A percentile compares a stretch with the other conserved stretches of the same genome.
These are phyloP conservation scores for Lachancea nothofagi DNA, from an alignment of 805 yeast genomes.

Conservation along the genomic window DNA sequence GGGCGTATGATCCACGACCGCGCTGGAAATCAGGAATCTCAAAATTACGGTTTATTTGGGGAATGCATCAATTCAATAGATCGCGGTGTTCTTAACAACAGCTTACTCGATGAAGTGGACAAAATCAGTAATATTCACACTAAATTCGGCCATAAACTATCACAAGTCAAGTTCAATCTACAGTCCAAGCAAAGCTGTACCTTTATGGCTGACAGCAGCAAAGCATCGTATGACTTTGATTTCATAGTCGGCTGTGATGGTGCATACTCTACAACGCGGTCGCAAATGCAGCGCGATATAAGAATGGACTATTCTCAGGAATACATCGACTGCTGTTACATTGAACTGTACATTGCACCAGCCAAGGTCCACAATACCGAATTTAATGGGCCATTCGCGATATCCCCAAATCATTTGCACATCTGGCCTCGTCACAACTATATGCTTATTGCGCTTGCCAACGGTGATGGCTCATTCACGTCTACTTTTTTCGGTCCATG, in stretches of 20 bases:
- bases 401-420: slow-evolving; percentile 75
- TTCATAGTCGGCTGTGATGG: slow-evolving; percentile 84
- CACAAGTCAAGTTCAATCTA: slow-evolving; percentile 37
- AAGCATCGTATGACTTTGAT: slow-evolving; percentile 38
- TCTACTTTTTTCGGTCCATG: slow-evolving; percentile 86
- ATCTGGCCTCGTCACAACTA: slow-evolving; percentile 86
- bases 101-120: slow-evolving; percentile 59
- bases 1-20: slow-evolving; percentile 85
- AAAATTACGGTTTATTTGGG: slow-evolving; percentile 73
- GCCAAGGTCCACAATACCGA: slow-evolving; percentile 29
- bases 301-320: slow-evolving; percentile 70
- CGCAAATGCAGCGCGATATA: slow-evolving; percentile 57
- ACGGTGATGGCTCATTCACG: slow-evolving; percentile 80
- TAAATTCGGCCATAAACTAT: slow-evolving; percentile 53
- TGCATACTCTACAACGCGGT: slow-evolving; percentile 66
- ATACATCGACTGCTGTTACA: slow-evolving; percentile 76
- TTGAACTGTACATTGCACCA: slow-evolving; percentile 75
- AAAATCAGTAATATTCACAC: slow-evolving; percentile 40
- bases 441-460: slow-evolving; percentile 89
- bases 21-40: slow-evolving; percentile 59
- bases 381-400: slow-evolving; percentile 37
- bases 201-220: slow-evolving; percentile 14
- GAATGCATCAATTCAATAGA: slow-evolving; percentile 84
- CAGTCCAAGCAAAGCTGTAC: slow-evolving; percentile 22
- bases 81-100: slow-evolving; percentile 60